Conservation (phyloP, 768 basidiomycete species). For the Amanita phalloides region DNA sequence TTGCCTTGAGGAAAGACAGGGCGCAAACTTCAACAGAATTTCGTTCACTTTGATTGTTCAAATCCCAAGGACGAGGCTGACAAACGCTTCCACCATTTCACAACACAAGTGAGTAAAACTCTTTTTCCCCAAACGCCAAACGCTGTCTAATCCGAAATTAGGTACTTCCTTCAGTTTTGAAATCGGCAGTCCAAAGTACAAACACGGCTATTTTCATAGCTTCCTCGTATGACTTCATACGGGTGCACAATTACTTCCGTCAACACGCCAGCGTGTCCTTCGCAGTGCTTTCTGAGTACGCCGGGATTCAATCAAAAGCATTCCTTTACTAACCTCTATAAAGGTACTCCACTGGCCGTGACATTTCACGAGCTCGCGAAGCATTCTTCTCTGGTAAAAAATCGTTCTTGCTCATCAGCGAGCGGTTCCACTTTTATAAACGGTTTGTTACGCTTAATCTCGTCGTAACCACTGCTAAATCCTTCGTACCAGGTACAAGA, state of each 20-base stretch:
- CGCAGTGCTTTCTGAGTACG: conserved; percentile 84
- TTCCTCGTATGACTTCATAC: conserved; percentile 93
- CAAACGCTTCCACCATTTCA: conserved; percentile 80
- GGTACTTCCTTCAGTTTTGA: conserved; percentile 74
- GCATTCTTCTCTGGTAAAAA: conserved; percentile 86
- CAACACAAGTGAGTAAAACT: conserved; percentile 49
- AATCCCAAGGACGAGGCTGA: conserved; percentile 75
- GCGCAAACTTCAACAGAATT: conserved; percentile 35
- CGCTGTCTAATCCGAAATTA: conserved; percentile 16
- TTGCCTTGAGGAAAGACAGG: background rate
- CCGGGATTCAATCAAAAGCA: background rate
- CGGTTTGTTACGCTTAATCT: conserved; percentile 31
- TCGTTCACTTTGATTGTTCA: conserved; percentile 61
- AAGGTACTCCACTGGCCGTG: conserved; percentile 89
- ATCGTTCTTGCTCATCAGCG: conserved; percentile 82
- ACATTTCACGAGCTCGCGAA: conserved; percentile 89
- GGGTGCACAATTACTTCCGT: conserved; percentile 78
- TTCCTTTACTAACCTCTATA: background rate
- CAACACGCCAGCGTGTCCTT: conserved; percentile 64
- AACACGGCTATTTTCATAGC: conserved; percentile 88
- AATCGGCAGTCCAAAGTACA: conserved; percentile 87
- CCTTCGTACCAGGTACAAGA: conserved; percentile 57
- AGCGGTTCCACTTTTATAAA: conserved; percentile 98
- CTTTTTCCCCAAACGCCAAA: background rate
- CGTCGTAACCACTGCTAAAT: background rate